Conservation (phyloP, 1,284 basidiomycete species). For the Austroboletus niveus region DNA sequence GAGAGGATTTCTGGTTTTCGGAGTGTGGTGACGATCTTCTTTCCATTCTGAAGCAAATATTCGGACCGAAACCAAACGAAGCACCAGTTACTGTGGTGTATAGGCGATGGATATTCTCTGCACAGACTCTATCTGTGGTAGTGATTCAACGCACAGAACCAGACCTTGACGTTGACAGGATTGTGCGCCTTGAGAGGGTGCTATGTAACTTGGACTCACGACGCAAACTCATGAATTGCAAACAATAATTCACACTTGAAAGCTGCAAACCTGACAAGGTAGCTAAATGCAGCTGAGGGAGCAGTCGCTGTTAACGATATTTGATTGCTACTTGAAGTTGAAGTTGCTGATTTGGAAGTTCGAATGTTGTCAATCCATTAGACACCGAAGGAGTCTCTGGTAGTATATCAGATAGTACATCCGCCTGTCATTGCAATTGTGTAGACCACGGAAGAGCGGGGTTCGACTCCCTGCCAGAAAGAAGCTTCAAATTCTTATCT, state of each 20-base stretch:
- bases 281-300: too few relatives aligned
- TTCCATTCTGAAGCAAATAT: not conserved
- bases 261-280: too few relatives aligned
- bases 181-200: too few relatives aligned
- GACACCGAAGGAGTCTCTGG: slow-evolving; percentile 23
- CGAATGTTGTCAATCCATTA: too few relatives aligned
- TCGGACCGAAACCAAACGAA: slow-evolving; percentile 30
- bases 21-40: slow-evolving; percentile 25
- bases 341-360: too few relatives aligned
- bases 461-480: slow-evolving; percentile 46
- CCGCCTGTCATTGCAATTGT: slow-evolving; percentile 30
- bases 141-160: not conserved
- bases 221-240: too few relatives aligned
- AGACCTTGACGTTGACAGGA: not conserved
- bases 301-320: too few relatives aligned
- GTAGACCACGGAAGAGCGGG: slow-evolving; percentile 39
- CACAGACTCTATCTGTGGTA: not conserved
- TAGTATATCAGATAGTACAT: slow-evolving; percentile 40
- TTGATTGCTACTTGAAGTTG: too few relatives aligned
- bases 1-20: slow-evolving; percentile 29
- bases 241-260: too few relatives aligned
- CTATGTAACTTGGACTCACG: too few relatives aligned
- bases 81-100: slow-evolving; percentile 18
- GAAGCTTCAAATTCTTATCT: not conserved
- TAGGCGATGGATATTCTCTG: not conserved